Evolutionary conservation across 441 rosid genomes (phyloP), one percentile per base, ranked within the genome.

Genomic region (Euphorbia celastroides): DNA sequence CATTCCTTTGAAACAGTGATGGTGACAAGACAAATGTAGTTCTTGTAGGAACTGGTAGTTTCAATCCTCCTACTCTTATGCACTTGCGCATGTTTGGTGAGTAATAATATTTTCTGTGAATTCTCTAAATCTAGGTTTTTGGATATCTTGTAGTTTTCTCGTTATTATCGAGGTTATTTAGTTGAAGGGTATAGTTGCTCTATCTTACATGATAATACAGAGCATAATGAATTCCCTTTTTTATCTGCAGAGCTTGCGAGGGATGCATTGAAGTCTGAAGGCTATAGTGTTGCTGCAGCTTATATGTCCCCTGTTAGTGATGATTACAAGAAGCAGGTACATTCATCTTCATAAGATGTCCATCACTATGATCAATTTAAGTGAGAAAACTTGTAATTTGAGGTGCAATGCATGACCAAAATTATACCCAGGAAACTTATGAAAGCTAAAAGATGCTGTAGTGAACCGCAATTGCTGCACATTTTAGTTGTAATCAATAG

Each of bases 1-100:
- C 55, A 8, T 34, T 46, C 14, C 52, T 5, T 54, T 12, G 26
- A 57, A 26, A 11, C 72, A 72, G 72, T 51, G 55, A 59, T n/a
- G 71, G 52, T 27, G 78, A 73, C 68, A 79, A 77, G 70, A 69
- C 70, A 32, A 71, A 32, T 80, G 96, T 85, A 16, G 90, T 88
- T 75, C 86, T 94, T 57, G 93, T 92, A 46, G 88, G 89, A 22
- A 82, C 90, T 26, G 97, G 99, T 61, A 86, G 96, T 75, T 94
- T 94, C 89, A 94, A 87, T 79, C 99, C 99, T 78, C 98, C 98
- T 3, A 94, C 98, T 67, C 83, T 78, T 71, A 94, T 94, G 97
- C 98, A 89, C 79, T 71, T 90, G 74, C 97, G 96, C 64, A 78
- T 94, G 85, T 80, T 83, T 61, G 83, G 86, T 82, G 59, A 69